Base-by-base conservation (phyloP, 805 yeast species). In the Teunomyces kruisii region DNA sequence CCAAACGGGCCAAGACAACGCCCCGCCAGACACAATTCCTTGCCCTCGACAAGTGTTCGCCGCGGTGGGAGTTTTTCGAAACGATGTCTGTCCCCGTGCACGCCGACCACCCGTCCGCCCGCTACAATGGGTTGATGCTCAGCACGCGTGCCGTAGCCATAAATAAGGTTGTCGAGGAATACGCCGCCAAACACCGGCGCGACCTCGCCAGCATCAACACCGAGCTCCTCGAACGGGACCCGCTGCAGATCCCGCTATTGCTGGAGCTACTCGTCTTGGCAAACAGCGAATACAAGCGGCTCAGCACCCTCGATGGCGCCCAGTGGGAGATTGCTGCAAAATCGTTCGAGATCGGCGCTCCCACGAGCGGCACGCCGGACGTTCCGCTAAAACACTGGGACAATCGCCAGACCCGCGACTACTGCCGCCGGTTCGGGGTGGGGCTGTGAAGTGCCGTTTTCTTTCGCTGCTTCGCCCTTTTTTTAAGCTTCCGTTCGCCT, bases 21-120 rank as follows among this genome's bases (percentile, higher is more conserved):
- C 30, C 47, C 30, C 41, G 31, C 32, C 28, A 8, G 26, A 80
- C 85, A 2, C 56, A 63, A 10, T 92, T 90, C 55, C 62, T 88
- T 26, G 94, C 98, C 0, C 70, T 92, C 22, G 97, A 91, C 59
- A 92, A 92, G 62, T 88, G 96, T 54, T 67, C 86, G 1, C 88
- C 89, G 1, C 65, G 74, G 13, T 68, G 96, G 16, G 56, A 68
- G 17, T 88, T 76, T 57, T 50, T 89, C 8, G 84, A 84, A 46
- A 54, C 77, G 3, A 17, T 81, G 4, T 54, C 67, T 10, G 29
- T 22, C 54, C 61, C 44, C 2, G 41, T 27, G 16, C 43, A 52
- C 28, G 9, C 35, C 1, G 22, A 24, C 9, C 65, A 59, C 43
- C 50, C 53, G 3, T 56, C 60, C 1, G 36, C 19, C 6, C 5